Base-by-base conservation (phyloP, 306 rosid genomes). In the Vigna unguiculata region DNA sequence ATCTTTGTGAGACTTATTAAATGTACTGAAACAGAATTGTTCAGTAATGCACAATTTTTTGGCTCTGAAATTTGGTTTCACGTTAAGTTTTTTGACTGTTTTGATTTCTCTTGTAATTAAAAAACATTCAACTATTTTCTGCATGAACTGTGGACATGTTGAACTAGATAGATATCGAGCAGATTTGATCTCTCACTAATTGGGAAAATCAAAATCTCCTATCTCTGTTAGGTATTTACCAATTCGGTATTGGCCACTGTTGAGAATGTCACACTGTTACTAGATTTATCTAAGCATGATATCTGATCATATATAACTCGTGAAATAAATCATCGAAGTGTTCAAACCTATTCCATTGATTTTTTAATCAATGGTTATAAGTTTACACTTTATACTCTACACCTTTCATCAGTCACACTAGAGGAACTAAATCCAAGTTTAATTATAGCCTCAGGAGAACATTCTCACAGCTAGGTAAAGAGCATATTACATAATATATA, bases 161-260 rank as follows among this genome's bases (percentile, higher is more conserved):
- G 65, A 72, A 83, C 83, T 83, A 63, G 83, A 67, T 80, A 67
- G n/a, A 65, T 41, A 14, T 76, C 24, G 7, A 10, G 32, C 55
- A 69, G 60, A 65, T 71, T 76, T 80, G 74, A 75, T 57, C 72
- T 71, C 32, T 57, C 40, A 51, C 72, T 64, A 76, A n/a, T n/a
- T 10, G 13, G 28, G 41, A 1, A 38, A 72, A 49, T 67, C 38
- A 38, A 72, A 66, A 30, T 69, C 28, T 48, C 43, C 22, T 43
- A 21, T 51, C 40, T 57, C 11, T 71, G 45, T 76, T 47, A 52
- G 22, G 3, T 46, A 3, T 38, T 49, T 58, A 72, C 60, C 21
- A 14, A 19, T 49, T 58, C 49, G 15, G 46, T 15, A 58, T 38
- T 38, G 20, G 17, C 20, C 16, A 47, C 52, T 25, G 52, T 66